phyloP scores from a whole-genome alignment of 257 asterid genomes.

The Fraxinus excelsior region DNA sequence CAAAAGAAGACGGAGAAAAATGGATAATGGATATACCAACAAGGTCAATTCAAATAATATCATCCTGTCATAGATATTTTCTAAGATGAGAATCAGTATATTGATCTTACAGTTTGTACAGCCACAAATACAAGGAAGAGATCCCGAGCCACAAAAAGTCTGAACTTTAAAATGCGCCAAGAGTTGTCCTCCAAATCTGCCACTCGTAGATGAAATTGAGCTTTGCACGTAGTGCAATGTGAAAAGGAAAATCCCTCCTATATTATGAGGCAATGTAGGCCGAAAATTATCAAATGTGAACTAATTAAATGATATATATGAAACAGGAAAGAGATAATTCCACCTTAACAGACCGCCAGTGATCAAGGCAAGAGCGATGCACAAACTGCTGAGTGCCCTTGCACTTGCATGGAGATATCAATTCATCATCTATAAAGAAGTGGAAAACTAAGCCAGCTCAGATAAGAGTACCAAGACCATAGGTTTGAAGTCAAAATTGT shows the following conservation, averaged over 20 bases:
- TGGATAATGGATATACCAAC: constrained; percentile 1
- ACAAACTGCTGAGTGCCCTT: constrained; percentile 65
- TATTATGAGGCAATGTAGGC: constrained; percentile 16
- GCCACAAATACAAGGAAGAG: constrained; percentile 54
- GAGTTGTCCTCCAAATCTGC: constrained; percentile 44
- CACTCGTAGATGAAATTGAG: constrained; percentile 56
- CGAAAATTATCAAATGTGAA: neutral
- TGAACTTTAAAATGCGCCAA: constrained; percentile 53
- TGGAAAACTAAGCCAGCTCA: neutral
- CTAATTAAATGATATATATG: constrained; percentile 3
- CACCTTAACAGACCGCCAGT: constrained; percentile 66
- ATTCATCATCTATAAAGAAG: constrained; percentile 37
- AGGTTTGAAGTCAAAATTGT: neutral
- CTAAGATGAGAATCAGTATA: neutral
- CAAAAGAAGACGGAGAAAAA: neutral
- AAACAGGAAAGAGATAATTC: constrained; percentile 7
- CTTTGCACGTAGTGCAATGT: constrained; percentile 64
- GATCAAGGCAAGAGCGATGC: constrained; percentile 63
- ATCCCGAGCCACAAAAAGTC: constrained; percentile 60
- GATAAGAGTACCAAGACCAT: neutral
- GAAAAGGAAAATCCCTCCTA: constrained; percentile 68
- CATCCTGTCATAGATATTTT: neutral
- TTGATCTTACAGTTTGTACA: constrained; percentile 51
- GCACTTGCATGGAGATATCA: constrained; percentile 67
- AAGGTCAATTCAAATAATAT: neutral